Conservation (phyloP, 225 moss, liverwort and hornwort genomes). For the Straminergon stramineum region DNA sequence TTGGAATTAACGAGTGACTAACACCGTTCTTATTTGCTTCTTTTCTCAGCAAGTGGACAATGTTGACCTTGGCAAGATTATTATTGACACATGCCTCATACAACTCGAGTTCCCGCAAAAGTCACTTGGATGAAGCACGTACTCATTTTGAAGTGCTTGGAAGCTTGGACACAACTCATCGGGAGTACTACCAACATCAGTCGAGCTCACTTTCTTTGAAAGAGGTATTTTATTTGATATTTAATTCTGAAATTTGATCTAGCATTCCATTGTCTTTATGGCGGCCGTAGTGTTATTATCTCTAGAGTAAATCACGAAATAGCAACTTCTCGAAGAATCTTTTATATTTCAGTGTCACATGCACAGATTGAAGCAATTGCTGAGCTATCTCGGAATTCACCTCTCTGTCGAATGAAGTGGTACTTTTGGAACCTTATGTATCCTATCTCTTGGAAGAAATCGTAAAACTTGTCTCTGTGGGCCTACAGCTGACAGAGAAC, state of each 20-base stretch:
- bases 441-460: not conserved
- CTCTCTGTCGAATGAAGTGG: not conserved
- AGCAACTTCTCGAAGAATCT: not conserved
- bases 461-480: not conserved
- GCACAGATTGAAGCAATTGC: not conserved
- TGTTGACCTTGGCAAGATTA: constrained; percentile 73
- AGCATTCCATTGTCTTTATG: not conserved
- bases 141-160: constrained; percentile 43
- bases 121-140: constrained; percentile 45
- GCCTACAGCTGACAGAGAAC: constrained; percentile 19
- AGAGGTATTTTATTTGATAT: constrained; percentile 9
- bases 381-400: not conserved
- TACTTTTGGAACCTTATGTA: not conserved
- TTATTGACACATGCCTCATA: constrained; percentile 37
- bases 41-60: constrained; percentile 85
- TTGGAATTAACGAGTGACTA: not conserved
- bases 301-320: not conserved
- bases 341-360: not conserved
- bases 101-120: constrained; percentile 20
- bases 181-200: constrained; percentile 60
- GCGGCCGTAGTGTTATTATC: not conserved
- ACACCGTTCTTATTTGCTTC: not conserved
- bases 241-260: not conserved
- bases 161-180: constrained; percentile 47
- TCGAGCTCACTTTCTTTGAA: constrained; percentile 37